These are phyloP conservation scores for Cladophialophora chaetospira DNA, from an alignment of 2,329 filamentous ascomycete species.

Conservation along the genomic window DNA sequence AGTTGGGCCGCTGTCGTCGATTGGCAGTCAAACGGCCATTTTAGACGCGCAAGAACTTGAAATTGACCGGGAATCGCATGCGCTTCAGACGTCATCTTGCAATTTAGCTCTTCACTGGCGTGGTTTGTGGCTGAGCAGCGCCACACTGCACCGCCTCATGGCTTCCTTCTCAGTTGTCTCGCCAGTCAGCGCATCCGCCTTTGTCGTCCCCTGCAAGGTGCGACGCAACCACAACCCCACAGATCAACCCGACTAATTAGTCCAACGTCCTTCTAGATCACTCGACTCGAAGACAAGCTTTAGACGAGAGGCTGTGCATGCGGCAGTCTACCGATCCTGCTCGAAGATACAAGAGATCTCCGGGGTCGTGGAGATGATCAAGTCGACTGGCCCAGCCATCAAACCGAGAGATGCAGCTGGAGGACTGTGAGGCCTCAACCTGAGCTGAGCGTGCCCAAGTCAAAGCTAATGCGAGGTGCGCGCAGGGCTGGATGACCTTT, in stretches of 20 bases:
- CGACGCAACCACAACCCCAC: slow-evolving; percentile 12
- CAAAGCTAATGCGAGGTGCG: slow-evolving; percentile 12
- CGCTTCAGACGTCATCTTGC: not conserved
- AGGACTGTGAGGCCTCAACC: slow-evolving; percentile 67
- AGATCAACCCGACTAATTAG: slow-evolving; percentile 2
- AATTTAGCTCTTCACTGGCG: not conserved
- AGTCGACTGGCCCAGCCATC: slow-evolving; percentile 49
- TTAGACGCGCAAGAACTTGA: slow-evolving; percentile 19
- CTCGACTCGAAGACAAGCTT: slow-evolving; percentile 8
- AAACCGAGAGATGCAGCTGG: slow-evolving; percentile 73
- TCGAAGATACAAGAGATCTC: slow-evolving; percentile 8
- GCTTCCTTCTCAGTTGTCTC: not conserved
- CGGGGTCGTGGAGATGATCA: slow-evolving; percentile 58
- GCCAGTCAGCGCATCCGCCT: not conserved
- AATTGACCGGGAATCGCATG: not conserved
- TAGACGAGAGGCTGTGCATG: slow-evolving; percentile 18
- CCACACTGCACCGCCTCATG: slow-evolving; percentile 2
- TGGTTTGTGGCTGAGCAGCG: slow-evolving; percentile 3
- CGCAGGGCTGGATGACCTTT: slow-evolving; percentile 92
- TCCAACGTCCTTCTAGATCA: not conserved
- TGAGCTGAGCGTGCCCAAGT: not conserved
- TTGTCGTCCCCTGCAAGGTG: not conserved
- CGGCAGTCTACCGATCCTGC: slow-evolving; percentile 1
- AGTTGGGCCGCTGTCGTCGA: slow-evolving; percentile 14
- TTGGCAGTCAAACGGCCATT: slow-evolving; percentile 14